These are phyloP conservation scores for Entophlyctis luteolus DNA, from an alignment of 192 early-diverging fungal genomes.

Conservation along the genomic window DNA sequence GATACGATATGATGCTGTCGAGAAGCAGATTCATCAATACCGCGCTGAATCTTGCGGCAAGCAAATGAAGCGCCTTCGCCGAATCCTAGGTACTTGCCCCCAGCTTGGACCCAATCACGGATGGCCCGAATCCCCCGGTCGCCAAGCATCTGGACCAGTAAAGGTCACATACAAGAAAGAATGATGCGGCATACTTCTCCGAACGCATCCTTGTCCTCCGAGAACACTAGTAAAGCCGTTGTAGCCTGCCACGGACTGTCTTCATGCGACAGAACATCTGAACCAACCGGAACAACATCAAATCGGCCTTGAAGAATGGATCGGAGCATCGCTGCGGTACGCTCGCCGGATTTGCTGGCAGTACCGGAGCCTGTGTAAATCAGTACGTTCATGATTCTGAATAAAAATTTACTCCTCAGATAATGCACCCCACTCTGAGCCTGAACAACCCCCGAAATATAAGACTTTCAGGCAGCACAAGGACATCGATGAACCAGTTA, in stretches of 20 bases:
- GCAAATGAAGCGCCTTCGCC: constrained; percentile 91
- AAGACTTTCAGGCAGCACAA: too few species aligned
- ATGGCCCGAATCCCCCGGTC: constrained; percentile 60
- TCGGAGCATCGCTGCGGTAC: constrained; percentile 69
- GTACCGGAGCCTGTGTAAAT: constrained; percentile 81
- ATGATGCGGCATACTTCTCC: constrained; percentile 41
- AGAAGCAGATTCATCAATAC: too few species aligned
- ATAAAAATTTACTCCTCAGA: too few species aligned
- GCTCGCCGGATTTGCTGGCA: constrained; percentile 51
- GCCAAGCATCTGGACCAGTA: constrained; percentile 41
- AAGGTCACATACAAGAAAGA: not conserved
- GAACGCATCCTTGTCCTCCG: constrained; percentile 83
- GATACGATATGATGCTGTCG: too few species aligned
- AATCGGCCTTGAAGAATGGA: constrained; percentile 73
- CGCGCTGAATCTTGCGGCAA: too few species aligned
- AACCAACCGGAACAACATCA: constrained; percentile 84
- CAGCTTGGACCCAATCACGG: constrained; percentile 57
- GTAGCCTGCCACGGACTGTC: constrained; percentile 79
- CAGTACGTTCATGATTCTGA: constrained; percentile 66
- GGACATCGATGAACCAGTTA: too few species aligned
- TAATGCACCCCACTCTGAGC: too few species aligned
- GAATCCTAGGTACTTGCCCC: constrained; percentile 87
- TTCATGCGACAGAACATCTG: constrained; percentile 61
- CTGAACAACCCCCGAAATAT: too few species aligned
- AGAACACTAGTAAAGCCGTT: constrained; percentile 83